Evolutionary conservation across 352 stramenopile genomes (phyloP), one percentile per base, ranked within the genome.

Genomic region (Phytophthora brassicae): DNA sequence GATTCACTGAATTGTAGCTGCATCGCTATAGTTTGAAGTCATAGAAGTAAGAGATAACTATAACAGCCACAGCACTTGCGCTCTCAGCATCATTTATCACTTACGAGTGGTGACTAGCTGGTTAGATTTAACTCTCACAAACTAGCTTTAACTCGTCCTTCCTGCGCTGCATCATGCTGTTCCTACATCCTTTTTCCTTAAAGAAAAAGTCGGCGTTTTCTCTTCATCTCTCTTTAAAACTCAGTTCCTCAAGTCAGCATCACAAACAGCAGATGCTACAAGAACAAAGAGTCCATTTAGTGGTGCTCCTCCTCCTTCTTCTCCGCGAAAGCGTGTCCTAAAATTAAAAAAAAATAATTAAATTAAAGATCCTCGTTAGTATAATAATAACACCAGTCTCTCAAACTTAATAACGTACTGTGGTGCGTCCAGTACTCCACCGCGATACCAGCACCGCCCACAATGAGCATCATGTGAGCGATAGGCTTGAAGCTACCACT

Each of bases 381-480:
- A n/a, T n/a, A n/a, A n/a, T 26, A n/a, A 7, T 13, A 19, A 1
- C 9, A 4, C 26, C 7, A 17, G 20, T 26, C 24, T 56, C 41
- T 56, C 48, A 68, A 26, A 60, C 9, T 58, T 56, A 14, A 68
- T 59, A 19, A 46, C 72, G 46, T 78, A 82, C 81, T 64, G 79
- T 90, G 79, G 69, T 90, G 81, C 68, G 70, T 79, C 74, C 74
- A 85, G 52, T 65, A 90, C 68, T 90, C 81, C 2, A 89, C 55
- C 24, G 65, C 70, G 56, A 72, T 74, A 50, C 81, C 81, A 12
- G 81, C 76, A 22, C 60, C 66, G 45, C 79, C 81, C 47, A 85
- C 56, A 52, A 89, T 79, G 28, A 89, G 63, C 79, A 90, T 90
- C 77, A 90, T 90, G 75, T 90, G 81, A 60, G 66, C 79, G 26